These are phyloP conservation scores for Goffeauzyma gilvescens DNA, from an alignment of 768 basidiomycete species.

Conservation along the genomic window DNA sequence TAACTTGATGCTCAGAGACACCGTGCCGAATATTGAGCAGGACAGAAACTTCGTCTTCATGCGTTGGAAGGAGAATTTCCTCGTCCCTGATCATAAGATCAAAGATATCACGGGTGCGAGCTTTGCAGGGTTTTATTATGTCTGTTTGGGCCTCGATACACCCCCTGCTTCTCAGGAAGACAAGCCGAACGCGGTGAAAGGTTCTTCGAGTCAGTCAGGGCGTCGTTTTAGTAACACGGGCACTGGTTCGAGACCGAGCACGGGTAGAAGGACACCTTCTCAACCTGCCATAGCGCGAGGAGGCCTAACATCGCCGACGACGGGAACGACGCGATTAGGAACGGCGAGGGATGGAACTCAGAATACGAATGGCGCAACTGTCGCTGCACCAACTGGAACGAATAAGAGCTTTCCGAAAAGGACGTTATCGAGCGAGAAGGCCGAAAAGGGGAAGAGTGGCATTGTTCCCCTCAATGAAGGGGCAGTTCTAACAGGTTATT, in stretches of 20 bases:
- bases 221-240: no score
- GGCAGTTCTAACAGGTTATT: constrained; percentile 73
- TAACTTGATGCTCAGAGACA: constrained; percentile 50
- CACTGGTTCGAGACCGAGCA: no score
- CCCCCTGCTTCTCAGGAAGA: not conserved
- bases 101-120: constrained; percentile 87
- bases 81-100: constrained; percentile 85
- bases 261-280: not conserved
- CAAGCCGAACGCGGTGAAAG: not conserved
- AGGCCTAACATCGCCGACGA: not conserved
- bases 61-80: constrained; percentile 90
- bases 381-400: constrained; percentile 20
- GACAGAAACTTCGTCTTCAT: constrained; percentile 49
- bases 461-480: no score
- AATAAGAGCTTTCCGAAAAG: constrained; percentile 1
- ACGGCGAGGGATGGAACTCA: constrained; percentile 29
- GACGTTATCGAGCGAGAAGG: constrained; percentile 4
- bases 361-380: constrained; percentile 30
- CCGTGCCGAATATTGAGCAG: constrained; percentile 15
- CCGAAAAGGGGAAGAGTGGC: constrained; percentile 3
- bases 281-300: not conserved
- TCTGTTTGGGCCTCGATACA: constrained; percentile 5
- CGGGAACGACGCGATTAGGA: constrained; percentile 4
- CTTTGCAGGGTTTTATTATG: constrained; percentile 44
- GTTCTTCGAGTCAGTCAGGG: no score